Evolutionary conservation across 1,284 basidiomycete genomes (phyloP).

Genomic region (Takashimella tepidaria): DNA sequence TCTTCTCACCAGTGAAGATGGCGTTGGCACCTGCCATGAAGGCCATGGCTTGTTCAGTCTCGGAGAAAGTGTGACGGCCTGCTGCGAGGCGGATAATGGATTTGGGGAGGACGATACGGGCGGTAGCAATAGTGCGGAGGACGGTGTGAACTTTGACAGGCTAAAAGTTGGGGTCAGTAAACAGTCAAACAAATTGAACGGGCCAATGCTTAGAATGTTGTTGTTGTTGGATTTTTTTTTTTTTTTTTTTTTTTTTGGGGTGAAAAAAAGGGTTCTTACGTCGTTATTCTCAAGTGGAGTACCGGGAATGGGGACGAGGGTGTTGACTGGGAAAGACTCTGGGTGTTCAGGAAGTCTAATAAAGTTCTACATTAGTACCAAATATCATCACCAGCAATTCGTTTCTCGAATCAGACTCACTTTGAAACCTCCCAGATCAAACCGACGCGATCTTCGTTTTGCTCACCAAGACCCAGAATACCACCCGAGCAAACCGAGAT

Average conservation of each 20-base stretch:
- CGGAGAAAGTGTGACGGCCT: constrained; percentile 81
- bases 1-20: constrained; percentile 93
- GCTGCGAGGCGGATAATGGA: constrained; percentile 96
- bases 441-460: constrained; percentile 83
- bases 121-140: constrained; percentile 89
- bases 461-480: constrained; percentile 90
- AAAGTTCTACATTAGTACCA: too few species aligned
- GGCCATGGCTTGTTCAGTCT: constrained; percentile 91
- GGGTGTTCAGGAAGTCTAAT: constrained; percentile 86
- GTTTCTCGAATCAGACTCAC: too few species aligned
- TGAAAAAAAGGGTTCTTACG: too few species aligned
- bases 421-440: constrained; percentile 90
- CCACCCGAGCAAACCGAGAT: constrained; percentile 97
- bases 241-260: too few species aligned
- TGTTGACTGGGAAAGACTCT: constrained; percentile 98
- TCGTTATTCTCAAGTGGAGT: constrained; percentile 57
- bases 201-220: too few species aligned
- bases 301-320: constrained; percentile 63
- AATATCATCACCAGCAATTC: too few species aligned
- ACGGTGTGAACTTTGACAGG: constrained; percentile 76
- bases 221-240: too few species aligned
- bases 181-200: constrained; percentile 59
- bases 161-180: constrained; percentile 57
- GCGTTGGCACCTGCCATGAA: constrained; percentile 99
- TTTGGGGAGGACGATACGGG: constrained; percentile 81